Evolutionary conservation across 805 yeast genomes (phyloP).

Genomic region (Komagataella pastoris): DNA sequence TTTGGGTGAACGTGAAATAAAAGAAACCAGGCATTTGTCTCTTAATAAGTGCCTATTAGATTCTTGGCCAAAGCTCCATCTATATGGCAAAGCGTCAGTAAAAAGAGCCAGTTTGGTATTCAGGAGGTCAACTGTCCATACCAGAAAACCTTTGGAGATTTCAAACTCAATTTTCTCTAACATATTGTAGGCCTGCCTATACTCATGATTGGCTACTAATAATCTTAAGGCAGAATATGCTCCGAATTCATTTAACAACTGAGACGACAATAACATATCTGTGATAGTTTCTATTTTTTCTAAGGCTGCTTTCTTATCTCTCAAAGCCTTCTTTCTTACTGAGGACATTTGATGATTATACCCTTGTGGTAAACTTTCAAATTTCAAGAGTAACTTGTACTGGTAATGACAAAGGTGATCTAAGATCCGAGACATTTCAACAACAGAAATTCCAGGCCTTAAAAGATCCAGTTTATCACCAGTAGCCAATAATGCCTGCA

Average conservation of each 20-base stretch:
- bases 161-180: background rate
- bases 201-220: background rate
- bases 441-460: background rate
- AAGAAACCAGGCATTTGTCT: background rate
- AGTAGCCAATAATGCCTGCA: background rate
- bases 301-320: background rate
- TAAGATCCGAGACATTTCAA: background rate
- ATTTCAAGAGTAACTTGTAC: background rate
- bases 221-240: background rate
- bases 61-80: background rate
- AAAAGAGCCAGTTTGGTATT: background rate
- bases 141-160: background rate
- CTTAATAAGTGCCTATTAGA: background rate
- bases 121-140: background rate
- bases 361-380: background rate
- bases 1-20: background rate
- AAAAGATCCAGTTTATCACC: background rate
- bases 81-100: background rate
- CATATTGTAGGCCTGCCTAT: background rate
- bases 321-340: background rate
- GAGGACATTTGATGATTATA: background rate
- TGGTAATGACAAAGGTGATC: background rate
- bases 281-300: background rate
- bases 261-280: background rate
- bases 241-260: background rate